Evolutionary conservation across 2,329 filamentous ascomycete species (phyloP).

Genomic region (Juglanconis sp.): DNA sequence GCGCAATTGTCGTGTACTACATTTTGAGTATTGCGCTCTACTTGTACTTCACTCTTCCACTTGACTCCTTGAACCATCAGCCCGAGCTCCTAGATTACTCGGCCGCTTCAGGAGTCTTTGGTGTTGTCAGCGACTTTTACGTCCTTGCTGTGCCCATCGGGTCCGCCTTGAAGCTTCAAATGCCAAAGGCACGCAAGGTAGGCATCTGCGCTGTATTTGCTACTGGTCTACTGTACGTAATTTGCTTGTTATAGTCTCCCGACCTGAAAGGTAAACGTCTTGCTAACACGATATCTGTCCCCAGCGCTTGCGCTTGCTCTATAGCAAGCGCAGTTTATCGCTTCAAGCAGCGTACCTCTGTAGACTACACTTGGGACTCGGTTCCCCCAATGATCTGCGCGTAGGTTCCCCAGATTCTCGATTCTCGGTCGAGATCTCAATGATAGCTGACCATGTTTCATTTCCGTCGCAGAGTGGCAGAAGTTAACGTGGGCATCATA

Average conservation of each 20-base stretch:
- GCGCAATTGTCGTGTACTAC: neutral
- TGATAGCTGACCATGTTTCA: neutral
- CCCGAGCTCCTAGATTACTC: neutral
- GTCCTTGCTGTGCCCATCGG: slow-evolving; percentile 1
- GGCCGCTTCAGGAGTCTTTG: neutral
- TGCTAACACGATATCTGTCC: neutral
- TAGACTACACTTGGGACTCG: slow-evolving; percentile 1
- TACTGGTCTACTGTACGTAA: slow-evolving; percentile 2
- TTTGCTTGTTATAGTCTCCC: neutral
- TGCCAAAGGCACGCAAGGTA: neutral
- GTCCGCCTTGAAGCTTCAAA: neutral
- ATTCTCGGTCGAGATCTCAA: neutral
- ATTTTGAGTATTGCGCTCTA: neutral
- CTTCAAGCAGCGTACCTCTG: neutral
- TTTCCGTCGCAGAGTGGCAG: neutral
- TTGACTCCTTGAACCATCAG: neutral
- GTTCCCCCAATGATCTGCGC: neutral
- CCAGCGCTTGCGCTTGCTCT: neutral
- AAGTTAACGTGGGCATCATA: slow-evolving; percentile 5
- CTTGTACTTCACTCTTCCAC: neutral
- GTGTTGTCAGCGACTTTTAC: neutral
- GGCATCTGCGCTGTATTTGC: neutral
- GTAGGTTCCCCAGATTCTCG: neutral
- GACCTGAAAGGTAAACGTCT: neutral
- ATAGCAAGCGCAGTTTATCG: neutral